phyloP scores from a whole-genome alignment of 1,139 yeast genomes.

The Candida anutae region DNA sequence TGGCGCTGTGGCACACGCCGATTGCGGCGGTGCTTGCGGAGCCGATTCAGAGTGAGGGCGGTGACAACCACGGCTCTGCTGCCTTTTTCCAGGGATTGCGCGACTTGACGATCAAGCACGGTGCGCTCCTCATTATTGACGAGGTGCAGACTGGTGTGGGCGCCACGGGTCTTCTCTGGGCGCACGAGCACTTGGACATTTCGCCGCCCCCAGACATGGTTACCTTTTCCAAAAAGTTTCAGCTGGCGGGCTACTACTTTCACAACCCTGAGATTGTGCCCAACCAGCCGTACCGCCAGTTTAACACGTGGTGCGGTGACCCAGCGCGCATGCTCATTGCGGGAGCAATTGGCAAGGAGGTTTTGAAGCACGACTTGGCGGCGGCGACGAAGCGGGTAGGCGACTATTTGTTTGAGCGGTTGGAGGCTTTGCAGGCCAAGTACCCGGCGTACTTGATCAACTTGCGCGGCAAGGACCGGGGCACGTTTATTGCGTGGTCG shows the following conservation, averaged over 20 bases:
- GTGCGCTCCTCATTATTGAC: constrained; percentile 65
- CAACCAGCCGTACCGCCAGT: constrained; percentile 68
- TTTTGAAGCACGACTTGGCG: constrained; percentile 52
- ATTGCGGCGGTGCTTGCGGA: constrained; percentile 73
- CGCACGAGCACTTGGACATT: constrained; percentile 74
- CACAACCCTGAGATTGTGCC: constrained; percentile 65
- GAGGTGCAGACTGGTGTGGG: constrained; percentile 89
- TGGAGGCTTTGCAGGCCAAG: constrained; percentile 42
- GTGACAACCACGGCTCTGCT: constrained; percentile 76
- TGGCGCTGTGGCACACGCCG: constrained; percentile 52
- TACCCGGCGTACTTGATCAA: constrained; percentile 45
- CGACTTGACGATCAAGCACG: constrained; percentile 59
- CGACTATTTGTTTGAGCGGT: constrained; percentile 47
- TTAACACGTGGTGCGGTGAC: constrained; percentile 91
- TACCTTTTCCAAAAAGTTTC: constrained; percentile 79
- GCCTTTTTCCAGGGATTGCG: constrained; percentile 73
- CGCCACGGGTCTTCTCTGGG: constrained; percentile 82
- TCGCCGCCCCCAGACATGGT: constrained; percentile 73
- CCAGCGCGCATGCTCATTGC: constrained; percentile 73
- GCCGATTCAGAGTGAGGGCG: constrained; percentile 84
- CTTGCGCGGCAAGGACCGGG: constrained; percentile 69
- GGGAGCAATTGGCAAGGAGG: constrained; percentile 59
- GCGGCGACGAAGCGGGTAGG: constrained; percentile 54
- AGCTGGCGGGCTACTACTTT: constrained; percentile 80
- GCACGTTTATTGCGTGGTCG: constrained; percentile 78